Evolutionary conservation across 345 rosid genomes (phyloP), one percentile per base, ranked within the genome.

Genomic region (Populus tremula): DNA sequence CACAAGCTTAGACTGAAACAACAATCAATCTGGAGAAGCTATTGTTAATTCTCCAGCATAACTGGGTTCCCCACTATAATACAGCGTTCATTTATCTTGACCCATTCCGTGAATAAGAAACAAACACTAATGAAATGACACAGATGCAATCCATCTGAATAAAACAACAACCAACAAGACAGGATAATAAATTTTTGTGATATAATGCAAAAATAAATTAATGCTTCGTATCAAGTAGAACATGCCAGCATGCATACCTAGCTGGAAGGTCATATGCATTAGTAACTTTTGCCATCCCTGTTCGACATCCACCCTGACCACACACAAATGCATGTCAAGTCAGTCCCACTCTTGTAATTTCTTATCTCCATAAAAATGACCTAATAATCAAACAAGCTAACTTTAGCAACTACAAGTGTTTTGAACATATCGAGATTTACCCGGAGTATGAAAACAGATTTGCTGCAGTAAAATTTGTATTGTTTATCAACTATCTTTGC

Each of bases 201-300:
- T 77, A 14, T 64, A 63, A 41, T 70, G 29, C 39, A 77, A 17
- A n/a, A 64, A 71, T 4, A 71, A 13, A 54, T 27, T 53, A 54
- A 53, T 53, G 64, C 21, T 61, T 27, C 62, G 23, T 43, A 74
- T 35, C 31, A 41, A 50, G 67, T 79, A 39, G 47, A 70, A 67
- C 27, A 36, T 20, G 39, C 49, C 63, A 54, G 54, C 47, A 72
- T 72, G 81, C 91, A 21, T 69, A 96, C 99, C 99, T 93, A 77
- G 95, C 91, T 41, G 99, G 99, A 82, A 96, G 94, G 84, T 94
- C 94, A 89, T 94, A 92, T 38, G 97, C 98, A 85, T 86, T 88
- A 70, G 99, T 96, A 85, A 89, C 90, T 87, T 94, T 96, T 1
- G 97, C 98, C 97, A 90, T 91, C 80, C 99, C 99, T 31, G 99